phyloP scores from a whole-genome alignment of 768 basidiomycete species.

The Amanita thiersii region DNA sequence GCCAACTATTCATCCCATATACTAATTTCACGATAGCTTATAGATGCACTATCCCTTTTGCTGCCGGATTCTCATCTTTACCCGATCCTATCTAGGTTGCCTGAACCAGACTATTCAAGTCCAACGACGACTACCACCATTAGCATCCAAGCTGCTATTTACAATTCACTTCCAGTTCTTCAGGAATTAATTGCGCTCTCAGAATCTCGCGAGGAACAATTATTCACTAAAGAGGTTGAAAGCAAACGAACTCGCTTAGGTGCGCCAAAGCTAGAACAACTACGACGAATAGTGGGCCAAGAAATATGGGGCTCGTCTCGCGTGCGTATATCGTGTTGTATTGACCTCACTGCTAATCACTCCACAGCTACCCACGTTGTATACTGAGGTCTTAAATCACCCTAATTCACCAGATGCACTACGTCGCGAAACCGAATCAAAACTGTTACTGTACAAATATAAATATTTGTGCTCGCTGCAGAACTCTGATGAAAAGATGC shows the following conservation, averaged over 20 bases:
- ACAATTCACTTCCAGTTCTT: conserved; percentile 63
- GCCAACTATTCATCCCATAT: conserved; percentile 5
- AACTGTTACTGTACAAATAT: conserved; percentile 59
- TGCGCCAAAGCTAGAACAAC: conserved; percentile 47
- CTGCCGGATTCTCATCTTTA: conserved; percentile 70
- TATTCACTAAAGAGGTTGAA: conserved; percentile 59
- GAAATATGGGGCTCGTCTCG: conserved; percentile 58
- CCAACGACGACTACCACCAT: conserved; percentile 56
- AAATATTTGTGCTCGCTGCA: conserved; percentile 58
- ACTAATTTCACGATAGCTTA: conserved; percentile 37
- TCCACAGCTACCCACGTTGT: conserved; percentile 60
- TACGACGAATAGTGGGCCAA: conserved; percentile 54
- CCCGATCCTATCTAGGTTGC: conserved; percentile 52
- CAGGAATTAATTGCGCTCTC: conserved; percentile 61
- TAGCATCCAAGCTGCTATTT: conserved; percentile 49
- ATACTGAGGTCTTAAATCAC: conserved; percentile 76
- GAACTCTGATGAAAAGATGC: conserved; percentile 30
- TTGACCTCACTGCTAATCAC: conserved; percentile 9
- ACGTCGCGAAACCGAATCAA: conserved; percentile 71
- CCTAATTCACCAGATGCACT: conserved; percentile 70
- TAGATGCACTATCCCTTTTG: conserved; percentile 55
- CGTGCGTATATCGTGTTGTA: conserved; percentile 25
- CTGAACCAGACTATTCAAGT: conserved; percentile 69
- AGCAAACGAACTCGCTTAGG: conserved; percentile 74
- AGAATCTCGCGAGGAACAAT: conserved; percentile 55